Conservation (phyloP, 2,329 filamentous ascomycete genomes). For the Fonsecaea multimorphosa region DNA sequence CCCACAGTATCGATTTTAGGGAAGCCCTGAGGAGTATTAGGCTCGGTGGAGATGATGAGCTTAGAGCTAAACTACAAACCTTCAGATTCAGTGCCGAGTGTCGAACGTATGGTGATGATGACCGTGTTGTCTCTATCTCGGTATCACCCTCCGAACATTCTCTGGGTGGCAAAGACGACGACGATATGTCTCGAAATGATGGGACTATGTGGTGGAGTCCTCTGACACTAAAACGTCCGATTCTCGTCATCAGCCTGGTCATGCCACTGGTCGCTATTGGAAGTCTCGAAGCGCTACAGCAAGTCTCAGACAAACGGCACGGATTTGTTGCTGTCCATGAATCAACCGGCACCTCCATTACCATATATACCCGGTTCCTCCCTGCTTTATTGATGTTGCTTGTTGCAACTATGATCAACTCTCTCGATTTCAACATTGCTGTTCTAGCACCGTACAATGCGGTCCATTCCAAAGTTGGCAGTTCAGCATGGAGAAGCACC, state of each 20-base stretch:
- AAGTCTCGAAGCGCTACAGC: conserved; percentile 33
- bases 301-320: conserved; percentile 33
- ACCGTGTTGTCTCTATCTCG: background rate
- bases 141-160: background rate
- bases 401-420: conserved; percentile 30
- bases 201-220: conserved; percentile 29
- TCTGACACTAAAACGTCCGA: conserved; percentile 3
- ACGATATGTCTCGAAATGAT: background rate
- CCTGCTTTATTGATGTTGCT: conserved; percentile 37
- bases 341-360: conserved; percentile 18
- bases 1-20: background rate
- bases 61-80: background rate
- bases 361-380: conserved; percentile 40
- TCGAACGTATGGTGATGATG: background rate
- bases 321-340: conserved; percentile 37
- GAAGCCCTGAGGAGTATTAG: background rate
- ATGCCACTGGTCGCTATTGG: background rate
- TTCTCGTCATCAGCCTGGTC: conserved; percentile 22
- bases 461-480: conserved; percentile 2
- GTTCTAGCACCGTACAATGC: conserved; percentile 31
- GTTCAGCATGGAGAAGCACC: background rate
- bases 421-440: conserved; percentile 36
- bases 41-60: background rate
- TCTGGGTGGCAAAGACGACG: background rate
- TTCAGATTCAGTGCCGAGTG: background rate